Base-by-base conservation (phyloP, 176 grass and related monocot species). In the Alopecurus myosuroides region DNA sequence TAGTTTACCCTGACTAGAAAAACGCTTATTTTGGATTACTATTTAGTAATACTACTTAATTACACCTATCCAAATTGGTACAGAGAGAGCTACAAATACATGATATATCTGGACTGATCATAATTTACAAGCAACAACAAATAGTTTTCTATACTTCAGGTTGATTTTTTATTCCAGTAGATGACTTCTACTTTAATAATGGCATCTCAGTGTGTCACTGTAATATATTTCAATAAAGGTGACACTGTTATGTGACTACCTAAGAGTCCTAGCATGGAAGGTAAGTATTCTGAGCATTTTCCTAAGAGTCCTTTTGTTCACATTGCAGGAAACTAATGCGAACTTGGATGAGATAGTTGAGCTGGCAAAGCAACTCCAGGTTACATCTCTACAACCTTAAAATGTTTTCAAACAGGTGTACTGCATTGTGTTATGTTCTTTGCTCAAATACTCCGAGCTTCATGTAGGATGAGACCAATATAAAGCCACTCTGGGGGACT, bases 331-430 rank as follows among this genome's bases (percentile, higher is more conserved):
- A 90, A 92, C 93, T 69, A 98, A 98, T 95, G 86, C 88, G 35
- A 98, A 94, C 81, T 86, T 98, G 88, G 97, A 96, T 83, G 91
- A 92, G 82, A 89, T 94, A 77, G 91, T 92, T 92, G 81, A 92
- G 28, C 26, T 96, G 84, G 91, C 97, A 45, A 96, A 94, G 88
- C 70, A 96, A 81, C 93, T 99, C 76, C 91, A 99, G 91, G 93
- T 95, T 79, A 86, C 49, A 42, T 71, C 72, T 0, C 84, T 85
- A 49, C 62, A 63, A 68, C 58, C 30, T 49, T 58, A 79, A 71
- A 51, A 89, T 41, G 45, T 74, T 58, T 33, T 12, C n/a, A n/a
- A 74, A 19, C 3, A 11, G 55, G 12, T 88, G 2, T 25, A 76
- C 12, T 66, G 28, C 18, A 79, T 73, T 70, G 22, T 3, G 45